Base-by-base conservation (phyloP, 352 stramenopile genomes). In the Phytophthora hibernalis region DNA sequence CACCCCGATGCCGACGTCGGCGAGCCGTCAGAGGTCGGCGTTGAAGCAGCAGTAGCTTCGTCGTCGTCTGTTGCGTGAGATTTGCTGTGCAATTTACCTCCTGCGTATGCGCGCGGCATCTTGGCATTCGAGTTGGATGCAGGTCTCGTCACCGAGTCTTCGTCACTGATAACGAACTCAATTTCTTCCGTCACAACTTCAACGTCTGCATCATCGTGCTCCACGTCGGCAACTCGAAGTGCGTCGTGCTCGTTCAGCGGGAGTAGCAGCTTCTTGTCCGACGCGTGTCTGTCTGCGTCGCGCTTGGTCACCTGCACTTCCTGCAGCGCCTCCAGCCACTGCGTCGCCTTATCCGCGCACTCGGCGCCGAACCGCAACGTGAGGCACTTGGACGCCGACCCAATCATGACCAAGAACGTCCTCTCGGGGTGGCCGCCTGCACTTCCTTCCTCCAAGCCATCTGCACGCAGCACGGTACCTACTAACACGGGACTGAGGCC, bases 281-380 rank as follows among this genome's bases (percentile, higher is more conserved):
- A 61, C 1, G 62, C 22, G 2, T 43, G 30, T 12, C 44, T 35
- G 15, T 24, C 47, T 12, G n/a, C 35, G 21, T 65, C 20, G 22
- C 52, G 55, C 60, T 81, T 73, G 5, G 65, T 79, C 13, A 87
- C 45, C 71, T 92, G 84, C 26, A 92, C 72, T 33, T 73, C 74
- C n/a, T 84, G 77, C 38, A 92, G 66, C 30, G 79, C 82, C 30
- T 77, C 63, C 28, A 91, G 63, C 84, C 84, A 92, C 13, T 72
- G 58, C 38, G 76, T 70, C 53, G 71, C 80, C 22, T 72, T 72
- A 24, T 82, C 72, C 4, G 49, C n/a, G 33, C 56, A 87, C 40
- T 82, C 72, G 37, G 80, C 72, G 37, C 66, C 52, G 61, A 89
- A 76, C 21, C 76, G 71, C 48, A 85, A 53, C 45, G 79, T 77